Evolutionary conservation across 1,284 basidiomycete genomes (phyloP).

Genomic region (Boletus sp.): DNA sequence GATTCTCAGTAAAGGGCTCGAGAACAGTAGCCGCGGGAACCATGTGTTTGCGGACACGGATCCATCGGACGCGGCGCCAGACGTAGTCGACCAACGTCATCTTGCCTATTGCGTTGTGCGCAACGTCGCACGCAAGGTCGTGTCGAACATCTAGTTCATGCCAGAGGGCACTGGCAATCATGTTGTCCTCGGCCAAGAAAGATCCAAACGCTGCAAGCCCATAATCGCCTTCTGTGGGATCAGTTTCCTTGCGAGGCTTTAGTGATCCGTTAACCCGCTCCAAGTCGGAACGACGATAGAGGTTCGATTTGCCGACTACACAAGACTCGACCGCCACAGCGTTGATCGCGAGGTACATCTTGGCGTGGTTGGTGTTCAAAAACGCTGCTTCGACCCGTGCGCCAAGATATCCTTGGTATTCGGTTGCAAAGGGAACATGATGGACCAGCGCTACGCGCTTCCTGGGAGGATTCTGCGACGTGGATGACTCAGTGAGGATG

Average conservation of each 20-base stretch:
- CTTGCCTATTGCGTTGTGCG: slow-evolving; percentile 81
- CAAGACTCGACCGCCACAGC: slow-evolving; percentile 86
- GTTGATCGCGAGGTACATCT: slow-evolving; percentile 98
- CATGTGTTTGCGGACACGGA: slow-evolving; percentile 92
- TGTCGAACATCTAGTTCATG: slow-evolving; percentile 85
- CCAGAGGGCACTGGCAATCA: slow-evolving; percentile 88
- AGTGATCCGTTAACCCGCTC: slow-evolving; percentile 65
- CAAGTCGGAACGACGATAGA: slow-evolving; percentile 89
- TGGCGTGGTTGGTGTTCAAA: slow-evolving; percentile 95
- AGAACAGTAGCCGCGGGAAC: slow-evolving; percentile 75
- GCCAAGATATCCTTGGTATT: slow-evolving; percentile 65
- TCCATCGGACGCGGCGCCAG: slow-evolving; percentile 86
- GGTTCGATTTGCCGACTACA: slow-evolving; percentile 94
- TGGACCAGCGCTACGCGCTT: slow-evolving; percentile 84
- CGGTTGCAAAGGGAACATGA: slow-evolving; percentile 90
- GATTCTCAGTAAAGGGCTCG: slow-evolving; percentile 87
- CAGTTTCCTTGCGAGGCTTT: slow-evolving; percentile 38
- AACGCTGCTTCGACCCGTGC: slow-evolving; percentile 91
- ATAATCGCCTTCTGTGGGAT: slow-evolving; percentile 31
- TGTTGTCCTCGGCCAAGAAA: slow-evolving; percentile 94
- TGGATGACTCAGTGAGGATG: slow-evolving; percentile 47
- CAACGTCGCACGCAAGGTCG: slow-evolving; percentile 84
- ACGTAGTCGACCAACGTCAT: slow-evolving; percentile 82
- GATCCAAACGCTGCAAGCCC: slow-evolving; percentile 79
- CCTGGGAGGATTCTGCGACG: slow-evolving; percentile 16